Conservation (phyloP, 1,284 basidiomycete species). For the Hymenochaete sp. region DNA sequence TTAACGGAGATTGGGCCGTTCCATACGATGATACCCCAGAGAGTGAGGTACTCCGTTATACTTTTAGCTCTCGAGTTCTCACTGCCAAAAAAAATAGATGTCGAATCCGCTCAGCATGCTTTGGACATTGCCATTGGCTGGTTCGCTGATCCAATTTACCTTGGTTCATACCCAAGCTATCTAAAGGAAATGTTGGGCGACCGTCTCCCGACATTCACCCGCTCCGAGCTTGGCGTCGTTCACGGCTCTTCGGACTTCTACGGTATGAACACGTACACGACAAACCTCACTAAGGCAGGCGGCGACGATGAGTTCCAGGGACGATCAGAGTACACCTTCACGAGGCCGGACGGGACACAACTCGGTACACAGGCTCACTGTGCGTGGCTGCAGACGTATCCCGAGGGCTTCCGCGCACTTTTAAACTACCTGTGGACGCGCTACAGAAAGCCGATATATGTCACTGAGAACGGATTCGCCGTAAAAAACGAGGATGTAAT, state of each 20-base stretch:
- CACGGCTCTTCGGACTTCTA: constrained; percentile 66
- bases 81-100: constrained; percentile 30
- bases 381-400: constrained; percentile 56
- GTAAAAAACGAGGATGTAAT: constrained; percentile 50
- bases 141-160: constrained; percentile 67
- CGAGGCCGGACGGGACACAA: constrained; percentile 52
- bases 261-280: constrained; percentile 68
- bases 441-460: constrained; percentile 61
- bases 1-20: constrained; percentile 64
- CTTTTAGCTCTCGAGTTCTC: neutral
- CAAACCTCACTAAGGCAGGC: constrained; percentile 41
- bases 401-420: constrained; percentile 52
- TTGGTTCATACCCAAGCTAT: constrained; percentile 56
- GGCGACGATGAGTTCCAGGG: constrained; percentile 27
- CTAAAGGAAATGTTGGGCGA: constrained; percentile 54
- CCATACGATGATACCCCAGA: constrained; percentile 58
- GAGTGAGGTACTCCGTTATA: constrained; percentile 37
- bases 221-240: constrained; percentile 37
- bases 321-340: constrained; percentile 45
- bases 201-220: constrained; percentile 57
- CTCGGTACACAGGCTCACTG: constrained; percentile 62
- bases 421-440: constrained; percentile 66
- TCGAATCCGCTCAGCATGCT: constrained; percentile 56
- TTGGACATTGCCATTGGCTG: constrained; percentile 59
- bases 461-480: constrained; percentile 69